Percentiles rank a stretch among this genome's conserved stretches.
phyloP scores from a whole-genome alignment of 2,329 filamentous ascomycete genomes.

The Eutypa lata region DNA sequence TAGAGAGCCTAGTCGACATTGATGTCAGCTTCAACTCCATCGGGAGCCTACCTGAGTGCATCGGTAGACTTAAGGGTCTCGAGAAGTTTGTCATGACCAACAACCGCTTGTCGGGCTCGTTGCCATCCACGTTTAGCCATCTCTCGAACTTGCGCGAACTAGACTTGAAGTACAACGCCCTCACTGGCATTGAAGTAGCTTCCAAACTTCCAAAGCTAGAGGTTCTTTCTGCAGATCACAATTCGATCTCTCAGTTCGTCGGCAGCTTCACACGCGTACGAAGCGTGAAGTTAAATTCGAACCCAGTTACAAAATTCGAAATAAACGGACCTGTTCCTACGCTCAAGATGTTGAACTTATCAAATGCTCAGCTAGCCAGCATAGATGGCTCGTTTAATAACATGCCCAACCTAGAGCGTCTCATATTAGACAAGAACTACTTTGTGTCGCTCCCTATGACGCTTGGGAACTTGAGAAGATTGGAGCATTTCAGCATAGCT shows the following conservation, averaged over 20 bases:
- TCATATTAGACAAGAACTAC: constrained; percentile 92
- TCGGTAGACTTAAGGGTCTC: constrained; percentile 74
- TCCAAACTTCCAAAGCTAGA: constrained; percentile 82
- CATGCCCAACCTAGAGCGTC: constrained; percentile 79
- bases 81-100: constrained; percentile 95
- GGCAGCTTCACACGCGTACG: constrained; percentile 84
- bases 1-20: constrained; percentile 82
- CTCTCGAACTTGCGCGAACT: constrained; percentile 80
- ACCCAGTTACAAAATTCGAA: constrained; percentile 92
- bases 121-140: constrained; percentile 71
- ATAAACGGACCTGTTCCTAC: constrained; percentile 74
- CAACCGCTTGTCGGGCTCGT: constrained; percentile 75
- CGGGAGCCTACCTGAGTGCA: constrained; percentile 68
- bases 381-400: constrained; percentile 87
- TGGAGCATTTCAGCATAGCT: constrained; percentile 92
- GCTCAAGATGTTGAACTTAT: constrained; percentile 82
- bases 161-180: constrained; percentile 89
- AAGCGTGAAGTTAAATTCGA: constrained; percentile 86
- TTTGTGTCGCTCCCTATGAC: constrained; percentile 85
- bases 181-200: constrained; percentile 84
- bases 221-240: constrained; percentile 86
- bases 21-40: constrained; percentile 98
- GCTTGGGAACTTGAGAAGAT: constrained; percentile 75
- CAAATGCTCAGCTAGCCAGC: constrained; percentile 85
- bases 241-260: constrained; percentile 84